Base-by-base conservation (phyloP, 2,329 filamentous ascomycete species). In the Clarireedia paspali region DNA sequence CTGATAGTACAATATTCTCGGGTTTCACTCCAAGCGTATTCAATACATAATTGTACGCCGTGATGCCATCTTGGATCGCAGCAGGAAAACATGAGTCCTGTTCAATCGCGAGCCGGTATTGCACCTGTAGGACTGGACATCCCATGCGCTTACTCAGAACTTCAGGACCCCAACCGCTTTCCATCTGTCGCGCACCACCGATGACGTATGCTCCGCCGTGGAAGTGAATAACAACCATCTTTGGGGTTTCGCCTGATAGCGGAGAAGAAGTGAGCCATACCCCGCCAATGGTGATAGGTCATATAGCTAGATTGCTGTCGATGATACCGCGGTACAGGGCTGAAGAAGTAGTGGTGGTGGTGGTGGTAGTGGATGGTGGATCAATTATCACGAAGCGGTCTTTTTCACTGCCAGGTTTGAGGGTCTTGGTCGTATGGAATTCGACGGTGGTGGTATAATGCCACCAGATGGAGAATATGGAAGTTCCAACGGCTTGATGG, bases 141-240 rank as follows among this genome's bases (percentile, higher is more conserved):
- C 51, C 72, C 75, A 59, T 1, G 64, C 70, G 51, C 66, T 64
- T 10, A 68, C 67, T 5, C 62, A 55, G 60, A 66, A 70, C 1
- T 70, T 69, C 5, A 63, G 39, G 49, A 17, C 24, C 26, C 26
- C 63, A 50, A 68, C 70, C 39, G 58, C 57, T 9, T 67, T 70
- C 24, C 74, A 62, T n/a, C 72, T 20, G 2, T 9, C 50, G 6
- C 4, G 12, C 74, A 55, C 75, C 72, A 46, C 73, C 74, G 20
- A 72, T 63, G 1, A 77, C 71, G 60, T 71, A 78, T 1, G 72
- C 75, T 46, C 76, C 76, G 49, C 75, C 75, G 62, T 78, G 76
- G 55, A 77, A 68, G 57, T 78, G 75, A 3, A 78, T 65, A 6
- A 77, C 62, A 2, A 77, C 70, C 1, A 60, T 68, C 12, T 44